Percentiles rank a stretch among this genome's conserved stretches.
Conservation (phyloP, 2,329 filamentous ascomycete genomes). For the Neofusicoccum laricinum region DNA sequence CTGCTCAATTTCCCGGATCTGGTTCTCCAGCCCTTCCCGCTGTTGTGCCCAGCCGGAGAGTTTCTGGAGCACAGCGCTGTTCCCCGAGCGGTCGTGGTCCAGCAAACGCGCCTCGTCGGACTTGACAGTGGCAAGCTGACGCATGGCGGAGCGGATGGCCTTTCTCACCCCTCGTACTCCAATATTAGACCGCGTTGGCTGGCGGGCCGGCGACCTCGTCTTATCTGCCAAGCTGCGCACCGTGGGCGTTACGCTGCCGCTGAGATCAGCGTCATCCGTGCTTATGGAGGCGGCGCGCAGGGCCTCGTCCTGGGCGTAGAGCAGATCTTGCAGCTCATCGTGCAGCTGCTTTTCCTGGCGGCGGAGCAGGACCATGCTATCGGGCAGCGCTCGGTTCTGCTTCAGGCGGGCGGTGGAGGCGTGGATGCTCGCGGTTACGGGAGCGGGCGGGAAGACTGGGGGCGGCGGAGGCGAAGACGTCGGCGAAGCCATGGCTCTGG, state of each 20-base stretch:
- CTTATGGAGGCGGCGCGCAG: constrained; percentile 48
- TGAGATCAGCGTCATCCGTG: constrained; percentile 45
- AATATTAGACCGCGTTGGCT: constrained; percentile 53
- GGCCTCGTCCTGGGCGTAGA: constrained; percentile 61
- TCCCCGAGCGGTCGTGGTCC: constrained; percentile 53
- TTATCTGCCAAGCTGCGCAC: constrained; percentile 20
- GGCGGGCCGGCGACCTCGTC: constrained; percentile 46
- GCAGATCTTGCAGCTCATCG: constrained; percentile 55
- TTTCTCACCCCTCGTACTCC: constrained; percentile 62
- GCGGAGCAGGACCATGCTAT: constrained; percentile 49
- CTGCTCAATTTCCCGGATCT: constrained; percentile 55
- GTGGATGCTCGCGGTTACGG: constrained; percentile 20
- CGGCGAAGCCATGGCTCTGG: neutral
- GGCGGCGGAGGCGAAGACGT: constrained; percentile 1
- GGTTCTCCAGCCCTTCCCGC: constrained; percentile 52
- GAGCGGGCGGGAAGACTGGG: constrained; percentile 19
- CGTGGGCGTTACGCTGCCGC: constrained; percentile 50
- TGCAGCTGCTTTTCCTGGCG: constrained; percentile 55
- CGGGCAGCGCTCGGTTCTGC: constrained; percentile 24
- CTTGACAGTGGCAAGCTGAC: constrained; percentile 64
- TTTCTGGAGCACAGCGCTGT: constrained; percentile 57
- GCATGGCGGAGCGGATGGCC: constrained; percentile 62
- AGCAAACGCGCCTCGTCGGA: constrained; percentile 64
- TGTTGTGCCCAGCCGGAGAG: constrained; percentile 60
- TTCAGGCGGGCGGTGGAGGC: constrained; percentile 14